Evolutionary conservation across 2,329 filamentous ascomycete species (phyloP), one percentile per base, ranked within the genome.

Genomic region (Alternaria sp.): DNA sequence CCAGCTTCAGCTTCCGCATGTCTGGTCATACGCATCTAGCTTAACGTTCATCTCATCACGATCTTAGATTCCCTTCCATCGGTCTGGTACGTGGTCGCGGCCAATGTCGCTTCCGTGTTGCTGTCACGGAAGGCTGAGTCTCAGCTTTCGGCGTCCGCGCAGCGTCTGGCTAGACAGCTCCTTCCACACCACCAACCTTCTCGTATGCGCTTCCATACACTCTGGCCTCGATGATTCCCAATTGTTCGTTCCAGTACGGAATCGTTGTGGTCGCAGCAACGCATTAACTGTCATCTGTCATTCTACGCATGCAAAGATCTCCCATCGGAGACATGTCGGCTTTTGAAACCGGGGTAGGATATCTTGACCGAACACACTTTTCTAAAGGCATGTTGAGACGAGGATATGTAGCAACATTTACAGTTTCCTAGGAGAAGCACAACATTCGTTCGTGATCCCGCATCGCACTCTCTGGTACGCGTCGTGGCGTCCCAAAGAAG

Each of bases 401-500:
- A 45, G 55, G 25, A 46, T 26, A 57, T 60, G 47, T 59, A 61
- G 37, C 55, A 50, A 58, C 60, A 55, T 64, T 69, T 60, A 51
- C 55, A 53, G 49, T 50, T 25, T 44, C 43, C 43, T 58, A 53
- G 51, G 30, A 50, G 41, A 62, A 46, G 23, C 61, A 58, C 62
- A 58, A 44, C 26, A 47, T 58, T 53, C 55, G 44, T 55, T 49
- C 14, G 55, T 54, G 57, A 62, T 62, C 53, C 65, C 64, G 63
- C 57, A 60, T 49, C 49, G 55, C 55, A 44, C 37, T 41, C 8
- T 41, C 53, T 65, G 55, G 58, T 55, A 61, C 64, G 49, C 47
- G 23, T 33, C 30, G 30, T 33, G 30, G 30, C 30, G 30, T 49
- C 65, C 61, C 68, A 66, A 69, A 67, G 55, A 49, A 63, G 66